Percentiles rank a stretch among this genome's conserved stretches.
These are phyloP conservation scores for Pseudogymnoascus sp. DNA, from an alignment of 2,329 filamentous ascomycete genomes.

Conservation along the genomic window DNA sequence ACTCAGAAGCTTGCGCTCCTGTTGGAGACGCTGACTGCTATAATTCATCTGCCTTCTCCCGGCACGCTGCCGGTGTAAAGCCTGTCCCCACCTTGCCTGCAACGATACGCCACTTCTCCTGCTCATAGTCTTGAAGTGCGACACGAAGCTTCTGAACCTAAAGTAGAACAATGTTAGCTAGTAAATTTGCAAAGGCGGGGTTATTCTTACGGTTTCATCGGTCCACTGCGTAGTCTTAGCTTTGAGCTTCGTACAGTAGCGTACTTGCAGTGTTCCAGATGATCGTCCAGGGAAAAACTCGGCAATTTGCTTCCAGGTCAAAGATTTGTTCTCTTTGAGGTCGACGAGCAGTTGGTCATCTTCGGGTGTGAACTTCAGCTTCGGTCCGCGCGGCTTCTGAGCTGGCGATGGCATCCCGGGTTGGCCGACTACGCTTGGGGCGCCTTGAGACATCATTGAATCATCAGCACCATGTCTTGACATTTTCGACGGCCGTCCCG, in stretches of 20 bases:
- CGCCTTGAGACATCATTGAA: constrained; percentile 47
- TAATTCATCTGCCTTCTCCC: constrained; percentile 47
- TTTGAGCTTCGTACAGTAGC: constrained; percentile 92
- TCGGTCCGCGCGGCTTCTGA: constrained; percentile 73
- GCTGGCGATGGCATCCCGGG: constrained; percentile 82
- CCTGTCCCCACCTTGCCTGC: constrained; percentile 86
- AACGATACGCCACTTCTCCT: constrained; percentile 88
- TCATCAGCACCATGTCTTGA: constrained; percentile 50
- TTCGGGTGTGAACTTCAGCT: constrained; percentile 88
- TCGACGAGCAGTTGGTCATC: constrained; percentile 85
- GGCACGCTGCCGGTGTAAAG: constrained; percentile 81
- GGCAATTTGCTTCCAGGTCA: constrained; percentile 96
- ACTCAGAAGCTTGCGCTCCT: constrained; percentile 31
- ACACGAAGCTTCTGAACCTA: constrained; percentile 72
- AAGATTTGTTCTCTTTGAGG: constrained; percentile 86
- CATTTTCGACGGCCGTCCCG: constrained; percentile 63
- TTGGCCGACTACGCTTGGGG: constrained; percentile 80
- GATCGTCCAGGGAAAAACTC: constrained; percentile 91
- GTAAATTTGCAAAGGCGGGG: constrained; percentile 11
- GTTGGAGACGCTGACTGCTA: constrained; percentile 32
- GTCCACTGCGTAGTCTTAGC: constrained; percentile 92
- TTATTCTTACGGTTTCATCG: constrained; percentile 71
- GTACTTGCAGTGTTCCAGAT: constrained; percentile 84
- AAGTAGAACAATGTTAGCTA: constrained; percentile 14
- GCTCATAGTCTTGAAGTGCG: constrained; percentile 77